Conservation (phyloP, 495 filamentous ascomycete species). For the Podospora pseudoanserina region DNA sequence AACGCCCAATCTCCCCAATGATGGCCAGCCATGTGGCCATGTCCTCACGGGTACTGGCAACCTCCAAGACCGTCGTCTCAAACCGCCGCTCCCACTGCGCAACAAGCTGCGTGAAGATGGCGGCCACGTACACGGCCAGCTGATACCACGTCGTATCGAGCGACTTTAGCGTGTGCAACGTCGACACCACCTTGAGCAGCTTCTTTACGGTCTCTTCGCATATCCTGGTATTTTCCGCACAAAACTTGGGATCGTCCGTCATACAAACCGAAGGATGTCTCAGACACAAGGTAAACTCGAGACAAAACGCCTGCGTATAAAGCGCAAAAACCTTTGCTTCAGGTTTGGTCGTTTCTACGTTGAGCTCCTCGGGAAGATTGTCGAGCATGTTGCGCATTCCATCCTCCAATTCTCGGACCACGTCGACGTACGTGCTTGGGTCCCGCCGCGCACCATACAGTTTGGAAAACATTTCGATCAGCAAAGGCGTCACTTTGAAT, state of each 20-base stretch:
- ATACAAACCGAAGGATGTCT: conserved; percentile 70
- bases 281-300: conserved; percentile 52
- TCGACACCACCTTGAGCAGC: conserved; percentile 57
- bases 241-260: conserved; percentile 56
- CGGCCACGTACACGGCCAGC: conserved; percentile 64
- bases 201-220: conserved; percentile 63
- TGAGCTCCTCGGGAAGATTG: conserved; percentile 53
- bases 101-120: conserved; percentile 69
- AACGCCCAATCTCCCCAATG: conserved; percentile 58
- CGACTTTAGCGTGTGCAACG: conserved; percentile 58
- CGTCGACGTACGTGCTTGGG: conserved; percentile 56
- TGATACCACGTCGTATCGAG: conserved; percentile 83
- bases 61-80: conserved; percentile 50
- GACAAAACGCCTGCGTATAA: conserved; percentile 44
- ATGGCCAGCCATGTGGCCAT: conserved; percentile 68
- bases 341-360: conserved; percentile 45
- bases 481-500: conserved; percentile 57
- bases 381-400: conserved; percentile 54
- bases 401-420: conserved; percentile 59
- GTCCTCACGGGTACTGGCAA: conserved; percentile 56
- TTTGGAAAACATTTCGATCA: conserved; percentile 66
- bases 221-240: conserved; percentile 60
- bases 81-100: conserved; percentile 63
- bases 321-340: conserved; percentile 52
- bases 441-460: conserved; percentile 63